These are phyloP conservation scores for Camelina hispida DNA, from an alignment of 345 rosid genomes.

Conservation along the genomic window DNA sequence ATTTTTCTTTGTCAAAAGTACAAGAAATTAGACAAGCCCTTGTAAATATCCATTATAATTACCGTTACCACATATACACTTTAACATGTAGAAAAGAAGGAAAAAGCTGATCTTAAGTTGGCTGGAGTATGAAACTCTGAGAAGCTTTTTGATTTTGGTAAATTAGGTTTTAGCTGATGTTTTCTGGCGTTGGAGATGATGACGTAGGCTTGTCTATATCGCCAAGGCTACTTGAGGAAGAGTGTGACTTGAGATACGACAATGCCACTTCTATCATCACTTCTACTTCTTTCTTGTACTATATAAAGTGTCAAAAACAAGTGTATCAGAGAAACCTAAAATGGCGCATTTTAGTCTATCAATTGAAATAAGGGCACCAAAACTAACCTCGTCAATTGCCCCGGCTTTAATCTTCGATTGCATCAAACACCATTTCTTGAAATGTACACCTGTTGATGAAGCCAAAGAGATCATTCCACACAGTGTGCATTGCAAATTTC, in stretches of 20 bases:
- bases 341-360: background rate
- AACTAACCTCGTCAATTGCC: conserved; percentile 79
- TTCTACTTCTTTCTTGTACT: conserved; percentile 94
- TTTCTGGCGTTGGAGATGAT: conserved; percentile 35
- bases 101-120: conserved; percentile 2
- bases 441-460: conserved; percentile 76
- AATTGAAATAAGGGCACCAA: background rate
- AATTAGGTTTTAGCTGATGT: conserved; percentile 26
- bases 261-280: conserved; percentile 66
- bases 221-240: conserved; percentile 22
- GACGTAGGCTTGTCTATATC: conserved; percentile 23
- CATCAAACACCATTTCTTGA: conserved; percentile 98
- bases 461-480: conserved; percentile 13
- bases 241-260: conserved; percentile 47
- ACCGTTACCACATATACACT: conserved; percentile 30
- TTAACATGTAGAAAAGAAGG: conserved; percentile 3
- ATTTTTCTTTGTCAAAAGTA: conserved; percentile 12
- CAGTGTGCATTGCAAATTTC: conserved; percentile 2
- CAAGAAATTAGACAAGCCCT: conserved; percentile 13
- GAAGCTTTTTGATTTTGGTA: conserved; percentile 14
- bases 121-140: background rate
- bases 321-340: conserved; percentile 5
- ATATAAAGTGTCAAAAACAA: conserved; percentile 9
- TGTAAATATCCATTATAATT: conserved; percentile 23
- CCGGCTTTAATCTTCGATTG: conserved; percentile 91